Evolutionary conservation across 257 asterid species (phyloP), one percentile per base, ranked within the genome.

Genomic region (Knoxia roxburghii): DNA sequence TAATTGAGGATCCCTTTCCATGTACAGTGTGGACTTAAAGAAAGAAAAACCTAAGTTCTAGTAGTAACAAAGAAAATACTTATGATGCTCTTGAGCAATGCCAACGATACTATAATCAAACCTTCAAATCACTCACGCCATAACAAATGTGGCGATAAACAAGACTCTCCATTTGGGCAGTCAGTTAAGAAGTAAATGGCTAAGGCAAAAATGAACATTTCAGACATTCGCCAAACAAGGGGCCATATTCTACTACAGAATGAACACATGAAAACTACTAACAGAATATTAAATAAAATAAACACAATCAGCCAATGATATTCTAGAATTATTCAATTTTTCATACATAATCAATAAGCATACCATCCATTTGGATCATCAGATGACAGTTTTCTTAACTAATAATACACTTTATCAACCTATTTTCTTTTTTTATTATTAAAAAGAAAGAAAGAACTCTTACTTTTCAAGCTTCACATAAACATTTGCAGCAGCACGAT

Each of bases 381-480:
- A 20, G 26, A 39, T 30, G 23, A 50, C 13, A 32, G 55, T 65
- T 32, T 27, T 65, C 56, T 51, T 46, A n/a, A 7, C 11, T 45
- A 15, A 29, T 35, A 9, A 3, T 37, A 49, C 23, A 21, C 33
- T 26, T 24, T 17, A 24, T 61, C 67, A 23, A 64, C 37, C 37
- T 26, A 27, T 32, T 7, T 4, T n/a, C 29, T 37, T 48, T 29
- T 46, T 6, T 58, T 32, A 15, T 18, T 6, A 24, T 23, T 7
- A 45, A 64, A 2, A 35, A 64, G 20, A 54, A 49, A 58, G 69
- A 50, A 21, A 26, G 26, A 57, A 41, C 97, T n/a, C n/a, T 84
- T 83, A 94, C 99, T 85, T 90, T 86, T 94, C 95, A 81, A 90
- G 95, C 83, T 85, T 94, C 74, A 90, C 52, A 68, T 88, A 90